A percentile compares a stretch with the other conserved stretches of the same genome.
phyloP scores from a whole-genome alignment of 148 eudicot species.

The Nepenthes mirabilis region DNA sequence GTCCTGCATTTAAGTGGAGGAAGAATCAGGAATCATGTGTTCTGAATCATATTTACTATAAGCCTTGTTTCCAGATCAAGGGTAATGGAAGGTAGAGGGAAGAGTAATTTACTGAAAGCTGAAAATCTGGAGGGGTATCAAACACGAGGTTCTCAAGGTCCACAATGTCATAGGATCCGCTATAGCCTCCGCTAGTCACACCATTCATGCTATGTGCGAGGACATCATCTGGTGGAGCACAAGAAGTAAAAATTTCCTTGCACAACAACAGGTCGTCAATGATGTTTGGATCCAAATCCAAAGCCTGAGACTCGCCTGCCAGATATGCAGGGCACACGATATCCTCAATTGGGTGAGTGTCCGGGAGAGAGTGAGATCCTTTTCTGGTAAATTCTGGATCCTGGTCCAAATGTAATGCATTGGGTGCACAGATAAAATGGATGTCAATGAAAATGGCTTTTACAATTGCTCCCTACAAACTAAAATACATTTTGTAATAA shows the following conservation, averaged over 20 bases:
- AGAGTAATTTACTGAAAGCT: conserved; percentile 43
- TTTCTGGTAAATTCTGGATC: conserved; percentile 14
- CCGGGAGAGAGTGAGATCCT: conserved; percentile 12
- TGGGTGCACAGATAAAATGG: neutral
- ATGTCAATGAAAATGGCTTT: too few species aligned
- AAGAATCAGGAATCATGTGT: neutral
- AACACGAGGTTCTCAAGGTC: conserved; percentile 56
- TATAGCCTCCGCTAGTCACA: conserved; percentile 10
- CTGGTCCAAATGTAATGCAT: conserved; percentile 18
- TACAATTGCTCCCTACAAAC: too few species aligned
- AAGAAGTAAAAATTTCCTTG: conserved; percentile 35
- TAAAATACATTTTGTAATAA: too few species aligned
- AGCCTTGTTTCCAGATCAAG: neutral
- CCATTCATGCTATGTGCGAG: conserved; percentile 15
- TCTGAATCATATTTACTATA: neutral
- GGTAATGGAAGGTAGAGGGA: neutral
- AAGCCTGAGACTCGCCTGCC: conserved; percentile 52
- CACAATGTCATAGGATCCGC: conserved; percentile 12
- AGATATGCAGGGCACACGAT: conserved; percentile 14
- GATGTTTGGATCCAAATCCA: conserved; percentile 15
- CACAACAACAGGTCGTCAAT: conserved; percentile 28
- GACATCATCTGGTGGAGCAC: conserved; percentile 16
- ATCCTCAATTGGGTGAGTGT: conserved; percentile 15
- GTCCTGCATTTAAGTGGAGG: conserved; percentile 31
- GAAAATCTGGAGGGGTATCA: conserved; percentile 51